phyloP scores from a whole-genome alignment of 1,284 basidiomycete genomes.

The Inonotus obliquus region DNA sequence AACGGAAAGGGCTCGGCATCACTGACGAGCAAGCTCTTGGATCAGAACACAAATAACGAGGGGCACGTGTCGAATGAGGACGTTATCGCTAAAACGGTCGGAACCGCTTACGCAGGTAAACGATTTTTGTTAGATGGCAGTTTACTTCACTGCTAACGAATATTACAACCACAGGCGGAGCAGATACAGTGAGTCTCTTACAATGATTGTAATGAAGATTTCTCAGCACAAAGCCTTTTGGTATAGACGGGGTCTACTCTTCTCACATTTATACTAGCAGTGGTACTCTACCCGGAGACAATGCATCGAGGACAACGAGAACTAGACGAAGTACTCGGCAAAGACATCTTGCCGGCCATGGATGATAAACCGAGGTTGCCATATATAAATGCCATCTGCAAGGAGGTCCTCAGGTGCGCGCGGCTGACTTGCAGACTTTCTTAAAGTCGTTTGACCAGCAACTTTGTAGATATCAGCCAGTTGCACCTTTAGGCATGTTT shows the following conservation, averaged over 20 bases:
- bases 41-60: slow-evolving; percentile 8
- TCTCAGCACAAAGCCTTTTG: not conserved
- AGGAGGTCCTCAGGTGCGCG: slow-evolving; percentile 20
- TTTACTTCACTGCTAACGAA: no score
- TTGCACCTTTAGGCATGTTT: not conserved
- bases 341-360: slow-evolving; percentile 21
- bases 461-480: not conserved
- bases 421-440: not conserved
- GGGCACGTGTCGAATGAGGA: not conserved
- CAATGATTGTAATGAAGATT: not conserved
- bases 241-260: not conserved
- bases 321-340: slow-evolving; percentile 23
- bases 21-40: not conserved
- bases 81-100: no score
- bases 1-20: slow-evolving; percentile 2
- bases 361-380: slow-evolving; percentile 22
- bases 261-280: not conserved
- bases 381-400: slow-evolving; percentile 23
- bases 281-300: slow-evolving; percentile 19
- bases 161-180: not conserved
- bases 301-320: slow-evolving; percentile 22
- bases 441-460: not conserved
- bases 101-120: no score
- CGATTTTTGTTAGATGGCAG: no score
- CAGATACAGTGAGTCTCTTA: no score